Conservation (phyloP, 768 basidiomycete genomes). For the Tulasnella sp. region DNA sequence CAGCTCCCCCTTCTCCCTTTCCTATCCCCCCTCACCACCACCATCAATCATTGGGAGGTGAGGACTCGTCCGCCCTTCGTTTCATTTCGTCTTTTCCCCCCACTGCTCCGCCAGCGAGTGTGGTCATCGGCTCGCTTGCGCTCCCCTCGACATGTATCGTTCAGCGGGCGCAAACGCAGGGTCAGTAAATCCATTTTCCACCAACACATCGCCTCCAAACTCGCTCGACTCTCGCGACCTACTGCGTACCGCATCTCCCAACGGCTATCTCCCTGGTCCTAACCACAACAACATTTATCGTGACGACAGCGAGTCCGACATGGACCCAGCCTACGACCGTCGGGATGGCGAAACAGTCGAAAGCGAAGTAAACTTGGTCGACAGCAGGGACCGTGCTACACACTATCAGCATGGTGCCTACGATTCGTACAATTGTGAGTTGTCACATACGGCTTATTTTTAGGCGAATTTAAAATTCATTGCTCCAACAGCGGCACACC, state of each 20-base stretch:
- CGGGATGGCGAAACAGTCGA: slow-evolving; percentile 2
- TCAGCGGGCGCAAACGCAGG: neutral
- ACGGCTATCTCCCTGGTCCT: neutral
- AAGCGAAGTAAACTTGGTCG: slow-evolving; percentile 3
- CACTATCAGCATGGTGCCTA: neutral
- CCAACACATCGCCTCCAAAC: slow-evolving; percentile 9
- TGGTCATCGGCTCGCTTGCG: no score
- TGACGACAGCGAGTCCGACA: slow-evolving; percentile 15
- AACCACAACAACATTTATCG: slow-evolving; percentile 7
- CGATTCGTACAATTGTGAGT: slow-evolving; percentile 13
- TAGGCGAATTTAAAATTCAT: neutral
- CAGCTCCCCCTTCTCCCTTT: neutral
- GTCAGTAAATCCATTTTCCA: slow-evolving; percentile 9
- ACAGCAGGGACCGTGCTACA: neutral
- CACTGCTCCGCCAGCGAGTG: slow-evolving; percentile 5
- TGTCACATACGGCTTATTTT: neutral
- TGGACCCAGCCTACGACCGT: slow-evolving; percentile 1
- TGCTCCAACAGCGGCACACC: neutral
- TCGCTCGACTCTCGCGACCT: slow-evolving; percentile 3
- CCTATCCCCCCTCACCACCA: neutral
- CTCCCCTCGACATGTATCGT: neutral
- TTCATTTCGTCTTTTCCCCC: neutral
- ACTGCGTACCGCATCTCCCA: neutral
- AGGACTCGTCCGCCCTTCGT: neutral
- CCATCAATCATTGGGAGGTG: neutral